Percentiles rank a stretch among this genome's conserved stretches.
phyloP scores from a whole-genome alignment of 2,329 filamentous ascomycete genomes.

The Scedosporium boydii region DNA sequence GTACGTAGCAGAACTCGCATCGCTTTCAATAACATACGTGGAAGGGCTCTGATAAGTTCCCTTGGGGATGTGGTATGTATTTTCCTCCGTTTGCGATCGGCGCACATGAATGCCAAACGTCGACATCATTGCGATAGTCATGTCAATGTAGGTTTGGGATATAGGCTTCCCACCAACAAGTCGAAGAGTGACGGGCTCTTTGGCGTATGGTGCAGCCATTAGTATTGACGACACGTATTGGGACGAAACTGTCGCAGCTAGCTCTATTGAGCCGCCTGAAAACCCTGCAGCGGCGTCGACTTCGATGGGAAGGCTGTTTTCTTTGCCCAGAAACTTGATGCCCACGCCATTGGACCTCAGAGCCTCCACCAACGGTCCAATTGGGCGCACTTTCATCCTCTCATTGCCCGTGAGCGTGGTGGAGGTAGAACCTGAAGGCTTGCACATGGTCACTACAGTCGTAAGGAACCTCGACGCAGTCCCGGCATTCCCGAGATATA shows the following conservation, averaged over 20 bases:
- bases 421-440: conserved; percentile 51
- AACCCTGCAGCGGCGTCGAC: conserved; percentile 78
- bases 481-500: conserved; percentile 94
- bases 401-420: conserved; percentile 88
- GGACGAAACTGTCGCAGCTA: conserved; percentile 94
- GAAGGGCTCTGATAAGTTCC: conserved; percentile 73
- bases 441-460: conserved; percentile 77
- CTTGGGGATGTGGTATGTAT: conserved; percentile 90
- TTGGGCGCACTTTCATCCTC: conserved; percentile 92
- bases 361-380: conserved; percentile 86
- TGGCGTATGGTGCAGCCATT: conserved; percentile 95
- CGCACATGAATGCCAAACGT: conserved; percentile 78
- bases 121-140: conserved; percentile 97
- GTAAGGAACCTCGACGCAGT: conserved; percentile 94
- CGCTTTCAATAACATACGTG: conserved; percentile 89
- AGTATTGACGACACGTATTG: conserved; percentile 96
- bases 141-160: conserved; percentile 94
- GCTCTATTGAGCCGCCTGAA: conserved; percentile 76
- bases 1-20: conserved; percentile 96
- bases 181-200: conserved; percentile 80
- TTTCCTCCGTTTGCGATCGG: conserved; percentile 65
- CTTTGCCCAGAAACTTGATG: conserved; percentile 75
- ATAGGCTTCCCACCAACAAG: conserved; percentile 96
- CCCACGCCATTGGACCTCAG: conserved; percentile 77
- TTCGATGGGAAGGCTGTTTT: conserved; percentile 73